Base-by-base conservation (phyloP, 176 grass and related monocot species). In the Cenchrus purpureus region DNA sequence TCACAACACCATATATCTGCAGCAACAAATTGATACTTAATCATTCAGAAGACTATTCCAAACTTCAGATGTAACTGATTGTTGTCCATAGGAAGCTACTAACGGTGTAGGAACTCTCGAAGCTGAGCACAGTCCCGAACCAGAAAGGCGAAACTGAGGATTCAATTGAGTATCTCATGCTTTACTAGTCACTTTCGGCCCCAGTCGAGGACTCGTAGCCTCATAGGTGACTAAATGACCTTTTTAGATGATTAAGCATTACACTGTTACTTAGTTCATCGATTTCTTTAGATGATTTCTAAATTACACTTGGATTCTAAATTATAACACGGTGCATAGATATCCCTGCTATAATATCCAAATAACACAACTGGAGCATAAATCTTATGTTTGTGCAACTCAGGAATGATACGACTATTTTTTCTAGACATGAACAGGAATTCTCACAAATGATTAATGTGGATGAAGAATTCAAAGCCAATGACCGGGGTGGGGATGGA, bases 1-100 rank as follows among this genome's bases (percentile, higher is more conserved):
- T 45, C 65, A 99, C 93, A 9, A 81, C 81, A 71, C 76, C 78
- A 76, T 99, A 96, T 90, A 99, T 94, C 97, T 99, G 84, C 56
- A 86, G 73, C 10, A 87, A 46, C 8, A 91, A 9, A 62, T 40
- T 5, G 44, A 83, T 62, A 64, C 28, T 85, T 85, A 67, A 62
- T 67, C 11, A 70, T 76, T 37, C 2, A 82, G 4, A 66, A 51
- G 15, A 54, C 9, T 62, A 19, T 8, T 31, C 5, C 25, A 42
- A 48, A 79, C 50, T 83, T 83, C 9, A 83, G 79, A 72, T 44
- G 25, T 40, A 19, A 74, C 11, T 68, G 8, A 64, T 77, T 52
- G 43, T 4, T 81, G 20, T n/a, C 20, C 48, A 70, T 12, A 77
- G 3, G 44, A 85, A 58, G 83, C 46, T 52, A 60, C 46, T 53